Evolutionary conservation across 441 rosid genomes (phyloP), one percentile per base, ranked within the genome.

Genomic region (Arabidopsis lyrata): DNA sequence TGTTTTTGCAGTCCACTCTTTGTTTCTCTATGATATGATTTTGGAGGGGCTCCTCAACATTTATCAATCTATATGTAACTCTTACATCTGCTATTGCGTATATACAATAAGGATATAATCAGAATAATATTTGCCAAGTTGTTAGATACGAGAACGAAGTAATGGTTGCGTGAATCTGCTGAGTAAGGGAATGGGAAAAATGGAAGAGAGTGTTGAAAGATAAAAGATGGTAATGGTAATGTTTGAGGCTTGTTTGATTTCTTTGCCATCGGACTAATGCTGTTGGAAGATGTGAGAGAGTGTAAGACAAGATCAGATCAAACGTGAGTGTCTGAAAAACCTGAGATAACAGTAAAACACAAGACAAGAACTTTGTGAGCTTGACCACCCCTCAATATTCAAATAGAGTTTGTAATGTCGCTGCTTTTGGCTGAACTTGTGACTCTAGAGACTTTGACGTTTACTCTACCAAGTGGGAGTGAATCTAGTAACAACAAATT

Each of bases 31-130:
- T 36, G 44, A 39, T 39, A 8, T 45, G 36, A 44, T 69, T 34
- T 44, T 45, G 29, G 15, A 58, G 57, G 45, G 49, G 66, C 27
- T 69, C 38, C 8, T 58, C 48, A 44, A 14, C 47, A 34, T 69
- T 68, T 27, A 5, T 52, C 53, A 42, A 31, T 18, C 44, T 18
- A 41, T 55, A 42, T 68, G 58, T 47, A 70, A 58, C 66, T 70
- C 38, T 34, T 58, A 48, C 56, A 10, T n/a, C 8, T 35, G 16
- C 13, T 57, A 57, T 11, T 18, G 47, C 15, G 7, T 70, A 70
- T 70, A 70, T 58, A 69, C 48, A 0, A 58, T 13, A 5, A 35
- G 32, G 3, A 52, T 29, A 9, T 24, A 10, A 27, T 53, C 15
- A 38, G 10, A 50, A 66, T 50, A 54, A 42, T 18, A 16, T 29